A percentile compares a stretch with the other conserved stretches of the same genome.
phyloP scores from a whole-genome alignment of 768 basidiomycete species.

The Tylopilus balloui region DNA sequence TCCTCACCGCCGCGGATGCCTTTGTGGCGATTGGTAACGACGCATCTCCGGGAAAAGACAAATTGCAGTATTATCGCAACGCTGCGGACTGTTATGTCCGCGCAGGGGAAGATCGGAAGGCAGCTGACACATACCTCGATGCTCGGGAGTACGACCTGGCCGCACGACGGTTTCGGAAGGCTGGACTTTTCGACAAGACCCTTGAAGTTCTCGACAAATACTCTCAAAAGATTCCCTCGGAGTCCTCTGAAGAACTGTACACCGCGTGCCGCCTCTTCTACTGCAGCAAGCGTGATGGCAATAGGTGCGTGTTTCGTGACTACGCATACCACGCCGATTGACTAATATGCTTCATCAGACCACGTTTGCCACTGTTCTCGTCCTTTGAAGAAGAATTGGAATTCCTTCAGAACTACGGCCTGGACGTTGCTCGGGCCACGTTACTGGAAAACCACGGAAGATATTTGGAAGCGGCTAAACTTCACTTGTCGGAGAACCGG shows the following conservation, averaged over 20 bases:
- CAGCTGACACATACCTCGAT: slow-evolving; percentile 41
- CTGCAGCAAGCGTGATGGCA: slow-evolving; percentile 28
- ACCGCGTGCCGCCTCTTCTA: slow-evolving; percentile 46
- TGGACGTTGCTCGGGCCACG: slow-evolving; percentile 45
- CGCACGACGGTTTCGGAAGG: slow-evolving; percentile 46
- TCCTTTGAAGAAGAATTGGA: slow-evolving; percentile 49
- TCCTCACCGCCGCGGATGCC: slow-evolving; percentile 43
- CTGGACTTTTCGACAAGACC: slow-evolving; percentile 50
- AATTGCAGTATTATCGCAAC: slow-evolving; percentile 35
- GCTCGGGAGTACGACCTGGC: slow-evolving; percentile 43
- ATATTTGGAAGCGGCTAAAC: slow-evolving; percentile 47
- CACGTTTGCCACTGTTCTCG: slow-evolving; percentile 45
- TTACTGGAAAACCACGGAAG: slow-evolving; percentile 42
- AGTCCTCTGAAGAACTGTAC: slow-evolving; percentile 35
- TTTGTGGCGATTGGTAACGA: slow-evolving; percentile 42
- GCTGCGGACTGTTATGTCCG: slow-evolving; percentile 46
- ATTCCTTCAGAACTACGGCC: slow-evolving; percentile 50
- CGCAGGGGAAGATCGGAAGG: slow-evolving; percentile 37
- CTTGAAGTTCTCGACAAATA: slow-evolving; percentile 40
- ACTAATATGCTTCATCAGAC: slow-evolving; percentile 32
- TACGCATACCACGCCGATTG: not conserved
- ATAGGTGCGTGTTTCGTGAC: slow-evolving; percentile 13
- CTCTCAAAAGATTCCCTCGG: slow-evolving; percentile 26
- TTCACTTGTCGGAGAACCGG: slow-evolving; percentile 47
- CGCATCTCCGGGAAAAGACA: slow-evolving; percentile 26